Evolutionary conservation across 768 basidiomycete genomes (phyloP), one percentile per base, ranked within the genome.

Genomic region (Amyloporia xantha): DNA sequence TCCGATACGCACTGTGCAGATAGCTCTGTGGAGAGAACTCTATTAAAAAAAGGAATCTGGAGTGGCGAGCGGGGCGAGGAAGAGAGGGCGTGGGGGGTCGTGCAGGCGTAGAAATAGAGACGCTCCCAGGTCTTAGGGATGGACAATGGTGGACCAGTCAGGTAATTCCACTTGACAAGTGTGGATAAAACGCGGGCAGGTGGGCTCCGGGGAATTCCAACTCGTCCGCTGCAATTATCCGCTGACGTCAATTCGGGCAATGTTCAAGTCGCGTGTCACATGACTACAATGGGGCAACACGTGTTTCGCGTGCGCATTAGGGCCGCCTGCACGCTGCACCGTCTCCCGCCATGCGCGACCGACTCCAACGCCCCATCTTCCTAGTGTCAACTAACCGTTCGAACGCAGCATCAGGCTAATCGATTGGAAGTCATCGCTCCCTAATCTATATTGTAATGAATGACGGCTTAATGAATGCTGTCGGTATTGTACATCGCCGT

Each of bases 401-500:
- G n/a, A n/a, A n/a, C n/a, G n/a, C n/a, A n/a, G n/a, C n/a, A n/a
- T n/a, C n/a, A n/a, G n/a, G n/a, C n/a, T n/a, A n/a, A n/a, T n/a
- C n/a, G n/a, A n/a, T n/a, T n/a, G n/a, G n/a, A n/a, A n/a, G n/a
- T n/a, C n/a, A n/a, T n/a, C n/a, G n/a, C n/a, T n/a, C n/a, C n/a
- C n/a, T n/a, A n/a, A n/a, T n/a, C n/a, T n/a, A n/a, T n/a, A 33
- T 9, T 17, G 38, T 39, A 39, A 39, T 21, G 15, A n/a, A 39
- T 39, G 20, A 9, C 38, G 38, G 7, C 9, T 39, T 39, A 7
- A 39, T 10, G 19, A 33, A 35, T 33, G n/a, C 33, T 45, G n/a
- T 45, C 20, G 20, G 30, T 45, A 33, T 45, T 45, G 44, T 45
- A 45, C 44, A 45, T 33, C 9, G 36, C 36, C 28, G 44, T 45